Base-by-base conservation (phyloP, 495 filamentous ascomycete genomes). In the Hypoxylon crocopeplum region DNA sequence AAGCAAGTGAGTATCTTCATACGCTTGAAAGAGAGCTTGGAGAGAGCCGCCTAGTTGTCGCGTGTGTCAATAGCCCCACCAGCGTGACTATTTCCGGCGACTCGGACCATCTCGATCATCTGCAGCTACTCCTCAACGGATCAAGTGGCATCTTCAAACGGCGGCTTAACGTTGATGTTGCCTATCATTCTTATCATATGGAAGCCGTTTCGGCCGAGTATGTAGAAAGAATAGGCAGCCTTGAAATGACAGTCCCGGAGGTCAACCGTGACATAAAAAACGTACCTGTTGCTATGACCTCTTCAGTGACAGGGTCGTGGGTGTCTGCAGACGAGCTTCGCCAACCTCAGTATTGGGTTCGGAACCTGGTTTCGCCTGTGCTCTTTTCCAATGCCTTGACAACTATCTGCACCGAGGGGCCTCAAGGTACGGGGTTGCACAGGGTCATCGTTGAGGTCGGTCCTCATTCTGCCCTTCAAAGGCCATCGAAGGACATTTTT, bases 131-230 rank as follows among this genome's bases (percentile, higher is more conserved):
- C 16, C 44, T 75, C 2, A 53, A 72, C 1, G 38, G 55, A 2
- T n/a, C n/a, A n/a, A 56, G 68, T 1, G 56, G 50, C 0, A 62
- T 69, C 4, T 87, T 86, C 48, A 69, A 74, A 3, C 67, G 78
- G 15, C 66, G 67, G 13, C 72, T 86, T 0, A 58, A 63, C 4
- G 81, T 85, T 3, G 70, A 76, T 7, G 65, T 72, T 22, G 83
- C 82, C 0, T 87, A 82, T 53, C 84, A 87, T 59, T 85, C 82
- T 0, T 70, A 75, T 40, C 78, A 84, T 39, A 85, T 86, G 75
- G 22, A 65, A 8, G 33, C 62, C 4, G 58, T 72, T 11, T 63
- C 68, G 8, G 55, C 68, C 7, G 59, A 59, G 7, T 74, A 74
- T 40, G 21, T 22, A 11, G 21, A 50, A 2, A 12, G 49, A 10